These are phyloP conservation scores for Trichoderma koningiopsis DNA, from an alignment of 2,329 filamentous ascomycete species.

Conservation along the genomic window DNA sequence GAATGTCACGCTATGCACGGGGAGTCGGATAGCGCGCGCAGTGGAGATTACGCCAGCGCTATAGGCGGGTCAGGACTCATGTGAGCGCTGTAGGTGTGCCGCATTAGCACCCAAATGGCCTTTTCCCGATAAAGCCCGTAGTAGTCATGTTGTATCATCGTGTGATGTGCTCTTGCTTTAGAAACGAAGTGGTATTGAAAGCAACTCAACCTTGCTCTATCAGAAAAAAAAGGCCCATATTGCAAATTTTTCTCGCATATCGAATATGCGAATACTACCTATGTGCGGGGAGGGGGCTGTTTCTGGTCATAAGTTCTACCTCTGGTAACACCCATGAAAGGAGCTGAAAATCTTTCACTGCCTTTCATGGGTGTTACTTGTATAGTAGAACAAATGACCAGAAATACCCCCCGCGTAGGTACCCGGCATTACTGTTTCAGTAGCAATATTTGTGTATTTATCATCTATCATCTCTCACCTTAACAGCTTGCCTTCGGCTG, in stretches of 20 bases:
- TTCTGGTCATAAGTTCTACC: too few species aligned
- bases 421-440: neutral
- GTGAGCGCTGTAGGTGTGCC: neutral
- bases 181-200: neutral
- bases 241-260: neutral
- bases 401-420: too few species aligned
- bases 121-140: neutral
- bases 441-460: neutral
- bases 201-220: neutral
- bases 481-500: neutral
- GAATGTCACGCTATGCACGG: neutral
- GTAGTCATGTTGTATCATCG: neutral
- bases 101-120: neutral
- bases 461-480: neutral
- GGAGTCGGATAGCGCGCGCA: slow-evolving; percentile 11
- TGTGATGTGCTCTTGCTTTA: neutral
- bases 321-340: too few species aligned
- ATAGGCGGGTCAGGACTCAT: neutral
- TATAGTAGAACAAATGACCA: too few species aligned
- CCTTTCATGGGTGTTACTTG: too few species aligned
- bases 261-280: neutral
- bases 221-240: neutral
- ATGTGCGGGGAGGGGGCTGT: neutral
- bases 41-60: slow-evolving; percentile 4
- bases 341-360: too few species aligned